Conservation (phyloP, 1,284 basidiomycete genomes). For the Malassezia yamatoensis region DNA sequence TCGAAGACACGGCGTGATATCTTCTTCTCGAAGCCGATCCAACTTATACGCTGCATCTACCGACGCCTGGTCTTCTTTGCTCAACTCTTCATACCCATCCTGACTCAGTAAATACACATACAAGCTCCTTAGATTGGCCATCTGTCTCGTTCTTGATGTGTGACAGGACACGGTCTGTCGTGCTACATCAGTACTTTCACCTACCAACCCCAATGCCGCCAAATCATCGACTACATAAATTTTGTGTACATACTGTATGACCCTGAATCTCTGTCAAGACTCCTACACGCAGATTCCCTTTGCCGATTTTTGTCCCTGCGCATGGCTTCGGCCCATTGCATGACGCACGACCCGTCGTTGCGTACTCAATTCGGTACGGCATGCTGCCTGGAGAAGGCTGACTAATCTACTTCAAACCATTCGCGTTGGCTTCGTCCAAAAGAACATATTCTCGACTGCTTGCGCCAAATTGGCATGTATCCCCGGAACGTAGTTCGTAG, state of each 20-base stretch:
- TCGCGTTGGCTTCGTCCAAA: constrained; percentile 26
- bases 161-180: constrained; percentile 7
- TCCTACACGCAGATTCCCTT: constrained; percentile 65
- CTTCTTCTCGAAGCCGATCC: constrained; percentile 12
- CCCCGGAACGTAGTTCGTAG: constrained; percentile 75
- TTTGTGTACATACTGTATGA: constrained; percentile 23
- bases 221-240: constrained; percentile 52
- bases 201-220: constrained; percentile 71
- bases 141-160: constrained; percentile 12
- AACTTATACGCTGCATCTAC: constrained; percentile 12
- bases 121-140: constrained; percentile 8
- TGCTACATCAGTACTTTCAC: constrained; percentile 8
- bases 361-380: constrained; percentile 37
- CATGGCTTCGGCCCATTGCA: constrained; percentile 90
- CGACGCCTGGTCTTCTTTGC: constrained; percentile 6
- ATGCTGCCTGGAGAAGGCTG: constrained; percentile 11
- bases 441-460: constrained; percentile 40
- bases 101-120: background rate
- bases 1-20: constrained; percentile 7
- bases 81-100: constrained; percentile 16
- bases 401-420: constrained; percentile 1
- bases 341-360: constrained; percentile 55
- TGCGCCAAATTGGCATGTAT: constrained; percentile 50
- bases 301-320: constrained; percentile 61
- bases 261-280: constrained; percentile 67